Base-by-base conservation (phyloP, 345 rosid genomes). In the Noccaea caerulescens region DNA sequence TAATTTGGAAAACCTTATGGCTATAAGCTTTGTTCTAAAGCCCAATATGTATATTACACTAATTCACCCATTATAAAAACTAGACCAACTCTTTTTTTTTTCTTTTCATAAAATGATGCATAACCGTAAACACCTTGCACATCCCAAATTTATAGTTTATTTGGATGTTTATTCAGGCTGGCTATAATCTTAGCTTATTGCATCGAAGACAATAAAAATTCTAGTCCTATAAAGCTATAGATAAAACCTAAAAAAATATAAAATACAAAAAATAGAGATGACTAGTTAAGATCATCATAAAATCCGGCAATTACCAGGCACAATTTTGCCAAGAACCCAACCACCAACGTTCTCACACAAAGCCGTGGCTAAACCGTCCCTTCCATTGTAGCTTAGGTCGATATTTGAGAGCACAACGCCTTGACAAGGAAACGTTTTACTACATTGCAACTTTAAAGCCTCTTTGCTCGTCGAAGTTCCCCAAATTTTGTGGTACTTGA, bases 381-480 rank as follows among this genome's bases (percentile, higher is more conserved):
- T 18, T 12, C 70, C 63, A 43, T 32, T 38, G 41, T 65, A 53
- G 5, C 0, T 33, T 13, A 82, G 32, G 64, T 68, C 10, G 42
- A 80, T 80, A 39, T 80, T 18, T 9, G 72, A 77, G 8, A 82
- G 58, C 75, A 58, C 63, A 37, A 82, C 25, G 25, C 62, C 38
- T 14, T 50, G 46, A 71, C 86, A 80, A 27, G 78, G 82, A 47
- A 39, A 69, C 30, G 7, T 6, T 7, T 39, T 23, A 57, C 86
- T 82, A 69, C 84, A 80, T 8, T 72, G 32, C 41, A 82, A 23
- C 20, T 56, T 64, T 49, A 82, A 70, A 44, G 84, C 84, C 14
- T 66, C 75, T 51, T 27, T 52, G 13, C 34, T 55, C 9, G 49
- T 36, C 4, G 86, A 82, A 32, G 83, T 77, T 25, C 83, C 85